Evolutionary conservation across 441 rosid species (phyloP).

Genomic region (Populus hybrid): DNA sequence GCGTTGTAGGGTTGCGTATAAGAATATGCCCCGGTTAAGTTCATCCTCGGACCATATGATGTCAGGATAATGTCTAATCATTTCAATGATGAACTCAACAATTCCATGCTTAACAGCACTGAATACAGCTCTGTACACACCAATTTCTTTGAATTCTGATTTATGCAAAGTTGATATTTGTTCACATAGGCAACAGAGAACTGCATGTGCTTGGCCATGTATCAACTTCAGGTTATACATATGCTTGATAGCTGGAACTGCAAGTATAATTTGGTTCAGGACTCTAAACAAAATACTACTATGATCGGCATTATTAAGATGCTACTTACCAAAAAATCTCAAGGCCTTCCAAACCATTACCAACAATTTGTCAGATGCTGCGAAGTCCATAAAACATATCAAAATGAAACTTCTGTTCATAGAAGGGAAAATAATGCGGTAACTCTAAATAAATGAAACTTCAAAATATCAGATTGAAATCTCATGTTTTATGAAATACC

Average conservation of each 20-base stretch:
- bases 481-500: slow-evolving; percentile 20
- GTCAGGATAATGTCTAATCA: slow-evolving; percentile 52
- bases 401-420: neutral
- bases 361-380: slow-evolving; percentile 27
- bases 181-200: slow-evolving; percentile 41
- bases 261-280: neutral
- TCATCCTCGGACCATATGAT: slow-evolving; percentile 52
- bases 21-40: slow-evolving; percentile 41
- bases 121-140: slow-evolving; percentile 47
- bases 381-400: neutral
- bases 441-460: neutral
- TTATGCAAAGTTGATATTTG: slow-evolving; percentile 42
- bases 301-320: neutral
- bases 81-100: slow-evolving; percentile 50
- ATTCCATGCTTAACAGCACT: slow-evolving; percentile 57
- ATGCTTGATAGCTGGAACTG: slow-evolving; percentile 46
- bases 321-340: slow-evolving; percentile 42
- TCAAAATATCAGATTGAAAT: neutral
- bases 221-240: slow-evolving; percentile 50
- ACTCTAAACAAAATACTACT: neutral
- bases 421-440: neutral
- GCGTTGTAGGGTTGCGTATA: slow-evolving; percentile 53
- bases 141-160: slow-evolving; percentile 29
- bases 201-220: slow-evolving; percentile 48
- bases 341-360: slow-evolving; percentile 34